Base-by-base conservation (phyloP, 1,284 basidiomycete genomes). In the Coniferiporia sulphurascens region DNA sequence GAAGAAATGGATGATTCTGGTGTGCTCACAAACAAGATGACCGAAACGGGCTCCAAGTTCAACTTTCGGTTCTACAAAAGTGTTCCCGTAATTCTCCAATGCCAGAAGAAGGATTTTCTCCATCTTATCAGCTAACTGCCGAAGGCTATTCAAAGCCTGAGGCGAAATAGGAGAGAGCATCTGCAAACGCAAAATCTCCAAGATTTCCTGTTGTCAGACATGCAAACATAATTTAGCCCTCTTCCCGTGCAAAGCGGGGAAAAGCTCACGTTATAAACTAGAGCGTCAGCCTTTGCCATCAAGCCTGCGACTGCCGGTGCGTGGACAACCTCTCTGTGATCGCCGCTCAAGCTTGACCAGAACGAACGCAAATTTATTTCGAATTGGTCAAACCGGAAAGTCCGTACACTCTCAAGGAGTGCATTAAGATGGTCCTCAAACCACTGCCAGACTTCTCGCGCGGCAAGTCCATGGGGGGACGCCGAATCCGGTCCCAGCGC, bases 41-140 rank as follows among this genome's bases (percentile, higher is more conserved):
- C 91, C 91, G 69, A 93, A 93, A 53, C 90, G 86, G 49, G 90
- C 91, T 34, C 91, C 91, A 57, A 93, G 75, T 68, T 93, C 90
- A 32, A 93, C 90, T 71, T 93, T 93, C 52, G 90, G 91, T 70
- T 93, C 91, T 50, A 93, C 89, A 72, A 93, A 93, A n/a, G 89
- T 91, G 66, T 89, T 89, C 10, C 89, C 89, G 64, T 91, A 93
- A 64, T 82, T 82, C 64, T 91, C 89, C 36, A 93, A 76, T 32
- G 91, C 88, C 48, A 87, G 78, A 36, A 93, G 76, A 19, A 93
- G 76, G 55, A 93, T 89, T 72, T 93, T 92, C 70, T 93, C 90
- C 91, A 93, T 92, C 75, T 92, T 92, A 69, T 89, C 83, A n/a
- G 90, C 91, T 57, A 93, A 76, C 68, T 89, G 87, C 48, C 91